These are phyloP conservation scores for Metschnikowia shivogae DNA, from an alignment of 805 yeast species.

Conservation along the genomic window DNA sequence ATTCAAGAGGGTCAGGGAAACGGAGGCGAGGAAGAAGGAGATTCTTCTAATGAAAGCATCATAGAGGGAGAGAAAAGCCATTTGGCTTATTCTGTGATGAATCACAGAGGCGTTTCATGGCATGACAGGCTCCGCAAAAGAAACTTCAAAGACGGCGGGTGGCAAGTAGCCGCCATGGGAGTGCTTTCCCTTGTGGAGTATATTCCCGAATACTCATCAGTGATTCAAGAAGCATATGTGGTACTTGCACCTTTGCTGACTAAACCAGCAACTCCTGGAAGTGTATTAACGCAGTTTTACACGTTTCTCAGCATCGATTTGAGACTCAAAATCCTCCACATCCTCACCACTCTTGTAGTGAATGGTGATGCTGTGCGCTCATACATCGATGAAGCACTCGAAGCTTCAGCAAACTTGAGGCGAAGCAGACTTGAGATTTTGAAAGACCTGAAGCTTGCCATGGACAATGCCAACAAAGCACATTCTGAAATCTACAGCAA, in stretches of 20 bases:
- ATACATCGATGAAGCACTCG: slow-evolving; percentile 66
- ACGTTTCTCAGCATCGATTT: slow-evolving; percentile 46
- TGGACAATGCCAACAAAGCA: slow-evolving; percentile 46
- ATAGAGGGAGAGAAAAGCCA: slow-evolving; percentile 23
- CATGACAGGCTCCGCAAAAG: slow-evolving; percentile 70
- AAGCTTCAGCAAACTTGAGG: slow-evolving; percentile 56
- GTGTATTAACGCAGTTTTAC: slow-evolving; percentile 55
- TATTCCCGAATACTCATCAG: slow-evolving; percentile 48
- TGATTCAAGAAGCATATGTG: slow-evolving; percentile 48
- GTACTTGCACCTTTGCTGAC: slow-evolving; percentile 52
- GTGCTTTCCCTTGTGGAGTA: slow-evolving; percentile 58
- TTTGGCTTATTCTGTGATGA: slow-evolving; percentile 47
- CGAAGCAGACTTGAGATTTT: slow-evolving; percentile 63
- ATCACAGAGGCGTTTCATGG: slow-evolving; percentile 67
- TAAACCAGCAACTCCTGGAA: slow-evolving; percentile 43
- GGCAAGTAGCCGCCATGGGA: slow-evolving; percentile 79
- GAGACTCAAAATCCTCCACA: slow-evolving; percentile 54
- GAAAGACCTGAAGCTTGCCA: slow-evolving; percentile 51
- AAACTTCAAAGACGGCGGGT: slow-evolving; percentile 75
- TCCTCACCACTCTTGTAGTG: slow-evolving; percentile 60
- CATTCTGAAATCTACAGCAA: slow-evolving; percentile 23
- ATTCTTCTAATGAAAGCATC: slow-evolving; percentile 18
- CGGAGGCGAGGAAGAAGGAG: slow-evolving; percentile 18
- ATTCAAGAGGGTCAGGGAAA: slow-evolving; percentile 21
- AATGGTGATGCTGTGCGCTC: slow-evolving; percentile 56